These are phyloP conservation scores for Trichoderma semiorbis DNA, from an alignment of 2,329 filamentous ascomycete genomes.

Conservation along the genomic window DNA sequence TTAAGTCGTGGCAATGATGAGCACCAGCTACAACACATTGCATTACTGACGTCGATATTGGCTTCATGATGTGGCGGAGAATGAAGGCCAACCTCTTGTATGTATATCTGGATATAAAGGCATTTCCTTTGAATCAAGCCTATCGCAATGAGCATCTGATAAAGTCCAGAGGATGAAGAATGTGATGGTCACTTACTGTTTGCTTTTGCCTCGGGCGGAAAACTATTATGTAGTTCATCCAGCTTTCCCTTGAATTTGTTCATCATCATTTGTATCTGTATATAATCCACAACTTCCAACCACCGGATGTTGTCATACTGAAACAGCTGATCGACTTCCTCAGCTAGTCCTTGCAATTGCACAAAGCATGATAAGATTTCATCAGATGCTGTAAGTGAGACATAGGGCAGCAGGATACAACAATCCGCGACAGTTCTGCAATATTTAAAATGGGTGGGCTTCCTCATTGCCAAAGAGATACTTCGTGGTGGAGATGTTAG, in stretches of 20 bases:
- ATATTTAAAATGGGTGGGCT: neutral
- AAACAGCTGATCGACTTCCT: neutral
- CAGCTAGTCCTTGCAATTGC: neutral
- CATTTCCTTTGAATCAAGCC: neutral
- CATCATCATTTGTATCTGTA: neutral
- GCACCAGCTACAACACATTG: neutral
- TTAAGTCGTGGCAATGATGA: neutral
- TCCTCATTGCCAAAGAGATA: neutral
- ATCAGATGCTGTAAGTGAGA: neutral
- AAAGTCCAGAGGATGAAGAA: neutral
- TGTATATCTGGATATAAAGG: neutral
- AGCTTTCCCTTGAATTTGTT: neutral
- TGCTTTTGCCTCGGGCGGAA: neutral
- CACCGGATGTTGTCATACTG: neutral
- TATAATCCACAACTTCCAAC: neutral
- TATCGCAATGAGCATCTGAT: neutral
- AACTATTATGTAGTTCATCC: neutral
- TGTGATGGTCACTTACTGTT: neutral
- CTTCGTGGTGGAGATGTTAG: neutral
- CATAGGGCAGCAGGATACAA: neutral
- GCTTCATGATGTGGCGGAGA: neutral
- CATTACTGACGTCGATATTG: neutral
- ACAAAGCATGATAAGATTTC: neutral
- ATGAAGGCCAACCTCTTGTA: neutral
- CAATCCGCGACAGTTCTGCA: neutral